phyloP scores from a whole-genome alignment of 176 grass and related monocot species.

The Cocos nucifera region DNA sequence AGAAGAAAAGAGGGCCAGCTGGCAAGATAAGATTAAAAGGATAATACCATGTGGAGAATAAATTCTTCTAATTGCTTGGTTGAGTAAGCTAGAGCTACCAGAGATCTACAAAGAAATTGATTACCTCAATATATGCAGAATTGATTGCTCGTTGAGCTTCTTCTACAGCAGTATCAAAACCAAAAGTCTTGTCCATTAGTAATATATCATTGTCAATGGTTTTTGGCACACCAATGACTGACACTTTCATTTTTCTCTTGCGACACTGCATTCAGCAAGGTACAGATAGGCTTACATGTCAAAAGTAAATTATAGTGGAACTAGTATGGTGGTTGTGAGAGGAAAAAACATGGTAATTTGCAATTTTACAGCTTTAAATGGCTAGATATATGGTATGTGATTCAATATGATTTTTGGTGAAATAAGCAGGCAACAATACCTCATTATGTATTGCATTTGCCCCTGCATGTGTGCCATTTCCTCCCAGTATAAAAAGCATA shows the following conservation, averaged over 20 bases:
- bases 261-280: constrained; percentile 41
- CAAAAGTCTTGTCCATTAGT: constrained; percentile 97
- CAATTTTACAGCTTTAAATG: no score
- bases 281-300: no score
- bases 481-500: constrained; percentile 93
- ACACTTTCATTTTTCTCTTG: constrained; percentile 87
- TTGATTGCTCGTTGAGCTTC: constrained; percentile 95
- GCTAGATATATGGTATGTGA: no score
- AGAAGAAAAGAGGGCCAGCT: not conserved
- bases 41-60: not conserved
- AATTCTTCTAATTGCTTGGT: no score
- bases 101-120: constrained; percentile 2
- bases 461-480: constrained; percentile 96
- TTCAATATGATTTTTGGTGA: not conserved
- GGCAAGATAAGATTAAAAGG: constrained; percentile 7
- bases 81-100: no score
- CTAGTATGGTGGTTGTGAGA: no score
- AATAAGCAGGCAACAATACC: constrained; percentile 35
- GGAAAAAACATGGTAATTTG: no score
- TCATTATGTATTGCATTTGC: constrained; percentile 90
- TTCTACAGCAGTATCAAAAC: constrained; percentile 97
- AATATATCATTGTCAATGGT: constrained; percentile 98
- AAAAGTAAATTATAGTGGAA: no score
- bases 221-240: constrained; percentile 75
- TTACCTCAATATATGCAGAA: constrained; percentile 98